Base-by-base conservation (phyloP, 177 flowering plant genomes). In the Vitis hybrid region DNA sequence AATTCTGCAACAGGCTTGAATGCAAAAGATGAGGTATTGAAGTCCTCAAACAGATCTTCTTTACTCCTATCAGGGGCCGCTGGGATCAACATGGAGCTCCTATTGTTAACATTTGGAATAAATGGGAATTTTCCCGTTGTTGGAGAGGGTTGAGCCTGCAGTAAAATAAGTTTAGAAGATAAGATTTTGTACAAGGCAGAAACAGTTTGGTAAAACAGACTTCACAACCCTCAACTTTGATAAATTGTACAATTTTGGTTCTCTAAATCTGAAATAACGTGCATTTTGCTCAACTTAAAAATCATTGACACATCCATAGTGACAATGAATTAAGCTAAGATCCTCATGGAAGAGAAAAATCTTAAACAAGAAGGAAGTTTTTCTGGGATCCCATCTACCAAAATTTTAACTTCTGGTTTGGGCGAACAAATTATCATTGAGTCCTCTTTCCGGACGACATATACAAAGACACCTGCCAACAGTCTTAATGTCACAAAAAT, bases 131-230 rank as follows among this genome's bases (percentile, higher is more conserved):
- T 87, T 46, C 97, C 98, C 20, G 98, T 93, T 62, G 97, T 93
- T 61, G 97, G 94, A 64, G 98, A 93, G 63, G 91, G 92, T 71
- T 86, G 98, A 62, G 84, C 93, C 97, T 91, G 89, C 74, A 80
- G 56, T 12, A 55, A 46, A 56, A 65, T 11, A 59, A 13, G 13
- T 18, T 55, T 30, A 66, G n/a, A 21, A 53, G 27, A 27, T 60
- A n/a, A 24, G 15, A 4, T 21, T 53, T 11, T 57, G 63, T 12
- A 20, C 8, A 2, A 64, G 14, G 11, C 2, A 18, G 50, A 65
- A 63, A 15, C 11, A 27, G 1, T 11, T 7, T 11, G 32, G 11
- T n/a, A 12, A 24, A 13, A 24, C 59, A 30, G 41, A 6, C 8
- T 21, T 27, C 11, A 9, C 62, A 59, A 54, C 57, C 11, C 11